These are phyloP conservation scores for Lantana camara DNA, from an alignment of 257 asterid genomes.

Conservation along the genomic window DNA sequence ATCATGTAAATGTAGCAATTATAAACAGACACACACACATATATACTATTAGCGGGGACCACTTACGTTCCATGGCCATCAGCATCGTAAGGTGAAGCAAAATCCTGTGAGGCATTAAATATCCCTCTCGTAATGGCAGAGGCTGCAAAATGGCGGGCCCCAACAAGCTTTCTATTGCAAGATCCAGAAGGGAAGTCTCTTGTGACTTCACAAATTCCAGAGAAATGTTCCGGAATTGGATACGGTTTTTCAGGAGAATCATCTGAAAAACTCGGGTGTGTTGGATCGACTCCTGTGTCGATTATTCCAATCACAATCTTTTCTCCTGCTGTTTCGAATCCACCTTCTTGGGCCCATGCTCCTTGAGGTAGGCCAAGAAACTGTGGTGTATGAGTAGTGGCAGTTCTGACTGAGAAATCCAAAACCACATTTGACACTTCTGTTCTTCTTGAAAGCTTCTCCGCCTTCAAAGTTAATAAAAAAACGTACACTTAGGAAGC, in stretches of 20 bases:
- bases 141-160: slow-evolving; percentile 99
- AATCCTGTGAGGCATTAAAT: slow-evolving; percentile 91
- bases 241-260: slow-evolving; percentile 58
- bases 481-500: slow-evolving; percentile 3
- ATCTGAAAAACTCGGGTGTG: slow-evolving; percentile 90
- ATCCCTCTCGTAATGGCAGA: slow-evolving; percentile 98
- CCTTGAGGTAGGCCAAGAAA: slow-evolving; percentile 95
- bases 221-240: slow-evolving; percentile 81
- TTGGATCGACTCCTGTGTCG: slow-evolving; percentile 96
- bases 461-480: slow-evolving; percentile 55
- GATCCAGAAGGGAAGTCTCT: slow-evolving; percentile 96
- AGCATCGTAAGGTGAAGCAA: slow-evolving; percentile 94
- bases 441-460: slow-evolving; percentile 65
- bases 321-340: slow-evolving; percentile 90
- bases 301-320: slow-evolving; percentile 90
- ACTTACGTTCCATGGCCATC: slow-evolving; percentile 99
- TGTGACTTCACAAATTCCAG: slow-evolving; percentile 97
- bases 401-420: slow-evolving; percentile 88
- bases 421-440: slow-evolving; percentile 80
- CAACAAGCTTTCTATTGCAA: slow-evolving; percentile 94
- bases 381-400: slow-evolving; percentile 95
- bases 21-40: too few species aligned
- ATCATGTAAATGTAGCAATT: background rate
- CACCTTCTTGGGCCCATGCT: slow-evolving; percentile 96
- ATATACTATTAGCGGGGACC: slow-evolving; percentile 1